Conservation (phyloP, 495 filamentous ascomycete species). For the Beverwykella pulmonaria region DNA sequence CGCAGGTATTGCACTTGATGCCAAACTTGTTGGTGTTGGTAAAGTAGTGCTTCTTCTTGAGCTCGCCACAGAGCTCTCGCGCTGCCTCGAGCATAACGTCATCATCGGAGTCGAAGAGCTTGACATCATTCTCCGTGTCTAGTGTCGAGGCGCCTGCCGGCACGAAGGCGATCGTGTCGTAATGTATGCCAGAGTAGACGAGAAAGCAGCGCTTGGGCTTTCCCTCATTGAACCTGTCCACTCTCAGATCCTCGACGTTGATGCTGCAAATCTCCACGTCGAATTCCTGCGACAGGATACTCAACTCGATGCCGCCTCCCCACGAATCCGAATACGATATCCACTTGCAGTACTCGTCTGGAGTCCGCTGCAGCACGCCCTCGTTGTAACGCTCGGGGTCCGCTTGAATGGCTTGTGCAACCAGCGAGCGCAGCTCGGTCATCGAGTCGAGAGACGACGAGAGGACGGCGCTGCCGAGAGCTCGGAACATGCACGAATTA, state of each 20-base stretch:
- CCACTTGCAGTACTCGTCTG: conserved; percentile 79
- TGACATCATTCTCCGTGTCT: conserved; percentile 72
- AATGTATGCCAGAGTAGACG: conserved; percentile 93
- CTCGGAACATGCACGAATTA: conserved; percentile 92
- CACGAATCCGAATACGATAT: conserved; percentile 80
- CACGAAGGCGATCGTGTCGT: conserved; percentile 83
- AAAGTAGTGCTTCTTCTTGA: conserved; percentile 77
- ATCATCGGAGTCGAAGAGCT: conserved; percentile 73
- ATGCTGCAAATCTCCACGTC: conserved; percentile 84
- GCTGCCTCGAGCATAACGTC: conserved; percentile 70
- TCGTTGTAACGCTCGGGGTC: conserved; percentile 71
- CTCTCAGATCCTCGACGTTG: conserved; percentile 68
- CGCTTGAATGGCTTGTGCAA: conserved; percentile 76
- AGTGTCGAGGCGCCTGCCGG: conserved; percentile 59
- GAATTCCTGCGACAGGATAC: conserved; percentile 83
- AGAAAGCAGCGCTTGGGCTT: conserved; percentile 71
- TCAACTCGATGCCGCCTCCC: conserved; percentile 91
- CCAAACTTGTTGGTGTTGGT: conserved; percentile 85
- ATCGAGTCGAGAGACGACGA: conserved; percentile 68
- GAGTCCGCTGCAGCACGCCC: conserved; percentile 70
- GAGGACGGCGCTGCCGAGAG: conserved; percentile 76
- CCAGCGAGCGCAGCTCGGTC: conserved; percentile 74
- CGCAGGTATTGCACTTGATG: conserved; percentile 79
- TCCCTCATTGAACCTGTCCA: conserved; percentile 83
- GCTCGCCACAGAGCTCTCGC: conserved; percentile 68